A percentile compares a stretch with the other conserved stretches of the same genome.
Conservation (phyloP, 371 early-diverging fungal genomes). For the Apophysomyces sp. region DNA sequence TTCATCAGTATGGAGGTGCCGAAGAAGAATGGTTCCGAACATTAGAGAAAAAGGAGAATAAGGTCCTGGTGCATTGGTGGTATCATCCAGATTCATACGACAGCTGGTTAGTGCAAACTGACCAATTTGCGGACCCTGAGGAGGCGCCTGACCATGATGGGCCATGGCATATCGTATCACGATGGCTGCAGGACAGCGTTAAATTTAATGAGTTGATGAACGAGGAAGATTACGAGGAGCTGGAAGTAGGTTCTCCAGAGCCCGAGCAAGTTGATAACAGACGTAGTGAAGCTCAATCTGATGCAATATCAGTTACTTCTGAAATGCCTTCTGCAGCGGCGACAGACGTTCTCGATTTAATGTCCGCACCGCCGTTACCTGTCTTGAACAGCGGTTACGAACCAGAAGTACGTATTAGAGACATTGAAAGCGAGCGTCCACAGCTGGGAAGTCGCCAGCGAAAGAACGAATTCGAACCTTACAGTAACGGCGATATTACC, state of each 20-base stretch:
- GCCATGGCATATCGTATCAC: slow-evolving; percentile 67
- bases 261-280: neutral
- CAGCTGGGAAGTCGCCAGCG: slow-evolving; percentile 50
- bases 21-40: slow-evolving; percentile 78
- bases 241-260: neutral
- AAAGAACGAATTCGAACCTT: slow-evolving; percentile 69
- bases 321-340: neutral
- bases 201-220: slow-evolving; percentile 78
- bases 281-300: neutral
- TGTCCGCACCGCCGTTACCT: slow-evolving; percentile 9
- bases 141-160: slow-evolving; percentile 65
- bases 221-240: slow-evolving; percentile 74
- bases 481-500: slow-evolving; percentile 61
- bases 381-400: slow-evolving; percentile 26
- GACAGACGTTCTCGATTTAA: neutral
- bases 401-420: slow-evolving; percentile 34
- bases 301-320: neutral
- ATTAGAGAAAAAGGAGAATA: slow-evolving; percentile 64
- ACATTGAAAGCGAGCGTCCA: slow-evolving; percentile 44
- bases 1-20: slow-evolving; percentile 40
- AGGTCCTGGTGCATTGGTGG: slow-evolving; percentile 80
- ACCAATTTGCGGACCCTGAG: slow-evolving; percentile 69
- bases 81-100: slow-evolving; percentile 83
- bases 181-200: slow-evolving; percentile 77
- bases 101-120: slow-evolving; percentile 69